phyloP scores from a whole-genome alignment of 176 grass and related monocot genomes.

The Sorghum bicolor region Sorghum_bicolor_NCBIv3 NC_012870.2:17710501-17711000 shows the following conservation, averaged over 20 bases:
- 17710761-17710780: slow-evolving; percentile 45
- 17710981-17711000: slow-evolving; percentile 87
- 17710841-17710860: slow-evolving; percentile 82
- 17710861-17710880: neutral
- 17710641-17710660: slow-evolving; percentile 91
- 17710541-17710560: slow-evolving; percentile 4
- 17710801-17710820: slow-evolving; percentile 81
- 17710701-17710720: slow-evolving; percentile 48
- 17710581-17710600: slow-evolving; percentile 13
- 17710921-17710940: slow-evolving; percentile 8
- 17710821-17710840: slow-evolving; percentile 70
- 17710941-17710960: slow-evolving; percentile 70
- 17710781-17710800: slow-evolving; percentile 85
- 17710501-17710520: slow-evolving; percentile 80
- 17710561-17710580: neutral
- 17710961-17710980: slow-evolving; percentile 90
- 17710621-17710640: slow-evolving; percentile 85
- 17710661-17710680: slow-evolving; percentile 80
- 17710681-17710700: slow-evolving; percentile 64
- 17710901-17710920: neutral
- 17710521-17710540: slow-evolving; percentile 76
- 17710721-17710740: neutral
- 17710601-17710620: slow-evolving; percentile 19
- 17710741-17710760: neutral
- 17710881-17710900: no score